A percentile compares a stretch with the other conserved stretches of the same genome.
Conservation (phyloP, 2,329 filamentous ascomycete genomes). For the Fusarium nelsonii region DNA sequence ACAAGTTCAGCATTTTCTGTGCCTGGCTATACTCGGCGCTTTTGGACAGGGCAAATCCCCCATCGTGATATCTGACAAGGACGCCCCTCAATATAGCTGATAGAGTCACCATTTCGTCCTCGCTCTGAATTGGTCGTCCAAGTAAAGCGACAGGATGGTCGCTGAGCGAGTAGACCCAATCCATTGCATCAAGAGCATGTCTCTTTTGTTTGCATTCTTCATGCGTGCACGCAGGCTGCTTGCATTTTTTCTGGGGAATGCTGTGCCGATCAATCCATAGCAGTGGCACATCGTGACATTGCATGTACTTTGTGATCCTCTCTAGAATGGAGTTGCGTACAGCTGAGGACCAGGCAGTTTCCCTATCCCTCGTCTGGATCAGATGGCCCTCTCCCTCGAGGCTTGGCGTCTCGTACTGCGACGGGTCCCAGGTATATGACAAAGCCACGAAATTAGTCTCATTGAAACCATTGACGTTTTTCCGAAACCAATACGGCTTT, state of each 20-base stretch:
- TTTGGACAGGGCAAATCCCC: slow-evolving; percentile 18
- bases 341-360: slow-evolving; percentile 16
- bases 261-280: slow-evolving; percentile 51
- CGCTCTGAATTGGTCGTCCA: slow-evolving; percentile 28
- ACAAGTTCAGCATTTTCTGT: slow-evolving; percentile 35
- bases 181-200: slow-evolving; percentile 50
- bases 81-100: slow-evolving; percentile 38
- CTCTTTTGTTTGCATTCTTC: slow-evolving; percentile 43
- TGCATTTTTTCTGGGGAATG: slow-evolving; percentile 45
- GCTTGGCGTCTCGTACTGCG: slow-evolving; percentile 20
- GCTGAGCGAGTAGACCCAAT: slow-evolving; percentile 51
- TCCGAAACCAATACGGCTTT: slow-evolving; percentile 25
- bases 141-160: slow-evolving; percentile 50
- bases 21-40: slow-evolving; percentile 7
- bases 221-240: slow-evolving; percentile 26
- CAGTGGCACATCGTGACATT: slow-evolving; percentile 24
- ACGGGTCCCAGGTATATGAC: slow-evolving; percentile 39
- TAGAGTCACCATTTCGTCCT: slow-evolving; percentile 20
- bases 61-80: slow-evolving; percentile 27
- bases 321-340: slow-evolving; percentile 47
- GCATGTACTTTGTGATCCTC: slow-evolving; percentile 46
- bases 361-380: slow-evolving; percentile 19
- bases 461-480: slow-evolving; percentile 20
- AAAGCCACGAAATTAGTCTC: slow-evolving; percentile 23
- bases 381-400: background rate